Evolutionary conservation across 2,329 filamentous ascomycete species (phyloP).

Genomic region (Purpureocillium lavendulum): DNA sequence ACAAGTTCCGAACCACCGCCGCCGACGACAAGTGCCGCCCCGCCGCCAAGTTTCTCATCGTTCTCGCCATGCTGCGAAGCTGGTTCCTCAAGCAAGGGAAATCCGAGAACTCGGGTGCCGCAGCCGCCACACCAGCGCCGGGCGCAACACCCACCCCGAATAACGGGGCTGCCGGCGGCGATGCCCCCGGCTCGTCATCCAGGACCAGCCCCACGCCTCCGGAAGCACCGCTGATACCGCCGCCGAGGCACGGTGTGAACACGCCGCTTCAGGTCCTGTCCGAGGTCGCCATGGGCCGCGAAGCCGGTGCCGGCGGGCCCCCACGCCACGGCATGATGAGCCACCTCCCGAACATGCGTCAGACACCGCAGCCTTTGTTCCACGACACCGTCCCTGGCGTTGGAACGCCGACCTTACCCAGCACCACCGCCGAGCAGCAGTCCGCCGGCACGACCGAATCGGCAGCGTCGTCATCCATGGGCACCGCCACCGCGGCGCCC

Average conservation of each 20-base stretch:
- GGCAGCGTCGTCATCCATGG: not conserved
- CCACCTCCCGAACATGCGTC: constrained; percentile 9
- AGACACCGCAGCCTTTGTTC: constrained; percentile 26
- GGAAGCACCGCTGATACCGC: constrained; percentile 3
- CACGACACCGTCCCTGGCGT: constrained; percentile 6
- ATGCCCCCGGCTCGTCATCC: constrained; percentile 3
- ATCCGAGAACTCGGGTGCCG: constrained; percentile 3
- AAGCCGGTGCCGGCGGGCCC: constrained; percentile 13
- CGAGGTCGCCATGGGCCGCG: constrained; percentile 43
- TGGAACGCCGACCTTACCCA: not conserved
- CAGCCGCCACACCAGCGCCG: constrained; percentile 6
- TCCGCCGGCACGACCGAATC: not conserved
- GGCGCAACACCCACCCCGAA: constrained; percentile 3
- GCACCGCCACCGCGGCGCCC: constrained; percentile 6
- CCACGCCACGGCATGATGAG: constrained; percentile 11
- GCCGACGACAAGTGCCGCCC: constrained; percentile 56
- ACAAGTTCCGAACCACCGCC: constrained; percentile 57
- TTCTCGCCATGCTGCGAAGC: constrained; percentile 59
- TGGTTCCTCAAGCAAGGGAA: constrained; percentile 55
- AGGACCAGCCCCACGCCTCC: not conserved
- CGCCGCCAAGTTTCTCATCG: constrained; percentile 61
- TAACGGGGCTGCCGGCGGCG: not conserved
- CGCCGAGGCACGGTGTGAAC: constrained; percentile 26
- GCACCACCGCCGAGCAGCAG: not conserved
- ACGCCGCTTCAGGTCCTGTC: constrained; percentile 49